Base-by-base conservation (phyloP, 1,284 basidiomycete genomes). In the Marasmius fiardii region DNA sequence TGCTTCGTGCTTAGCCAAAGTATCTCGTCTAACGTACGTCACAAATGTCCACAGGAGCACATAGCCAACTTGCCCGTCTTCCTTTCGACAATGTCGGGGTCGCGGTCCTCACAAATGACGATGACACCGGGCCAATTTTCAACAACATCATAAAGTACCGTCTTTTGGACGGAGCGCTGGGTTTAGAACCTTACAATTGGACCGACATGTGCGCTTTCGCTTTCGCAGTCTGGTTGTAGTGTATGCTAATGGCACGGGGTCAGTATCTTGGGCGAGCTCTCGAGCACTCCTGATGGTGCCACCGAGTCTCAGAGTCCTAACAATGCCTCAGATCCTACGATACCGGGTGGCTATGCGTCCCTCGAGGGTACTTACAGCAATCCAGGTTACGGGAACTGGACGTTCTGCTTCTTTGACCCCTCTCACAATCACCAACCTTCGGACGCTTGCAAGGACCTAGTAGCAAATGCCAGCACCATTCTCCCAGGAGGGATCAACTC, bases 61-160 rank as follows among this genome's bases (percentile, higher is more conserved):
- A 60, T 21, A 55, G 57, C 44, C 56, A 61, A 51, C 54, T 67
- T 20, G 58, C 63, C n/a, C 61, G 65, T 3, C 63, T 65, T 51
- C 65, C 64, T 5, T 61, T 55, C 53, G 58, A 60, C 12, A 59
- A 62, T n/a, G 48, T 60, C 14, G 65, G 61, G 8, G 50, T 67
- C 16, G 61, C 61, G 1, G 58, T 67, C 12, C 53, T 67, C n/a
- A 51, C 58, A 16, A 67, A 65, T 52, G 64, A 67, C 47, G 60
- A 66, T 35, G 39, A 56, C 2, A 54, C 59, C 14, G 66, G 61
- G 21, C 37, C n/a, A 1, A 16, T 49, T 7, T 53, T 66, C 24
- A 39, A 56, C 48, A 56, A 63, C 10, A 54, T 60, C 23, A 62
- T 67, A 53, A 51, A 63, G 37, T 64, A 60, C 43, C 60, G 62